Percentiles rank a stretch among this genome's conserved stretches.
Evolutionary conservation across 2,329 filamentous ascomycete species (phyloP).

Genomic region (Curvularia hawaiiensis): DNA sequence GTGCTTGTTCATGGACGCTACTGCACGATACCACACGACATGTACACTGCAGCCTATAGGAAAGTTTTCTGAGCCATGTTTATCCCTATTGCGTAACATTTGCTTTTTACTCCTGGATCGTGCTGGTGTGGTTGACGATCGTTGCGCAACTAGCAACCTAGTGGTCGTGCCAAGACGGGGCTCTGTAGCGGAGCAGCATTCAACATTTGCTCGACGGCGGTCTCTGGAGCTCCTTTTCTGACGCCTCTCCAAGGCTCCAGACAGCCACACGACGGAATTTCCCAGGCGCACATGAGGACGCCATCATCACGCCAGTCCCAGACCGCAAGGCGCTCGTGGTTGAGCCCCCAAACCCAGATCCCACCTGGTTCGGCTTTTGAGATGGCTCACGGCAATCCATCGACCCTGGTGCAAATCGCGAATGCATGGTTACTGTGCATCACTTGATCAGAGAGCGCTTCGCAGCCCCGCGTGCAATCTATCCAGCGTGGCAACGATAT

Average conservation of each 20-base stretch:
- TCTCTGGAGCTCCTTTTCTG: not conserved
- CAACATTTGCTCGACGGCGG: not conserved
- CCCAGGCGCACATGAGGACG: not conserved
- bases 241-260: not conserved
- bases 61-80: not conserved
- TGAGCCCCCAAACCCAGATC: slow-evolving; percentile 9
- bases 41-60: slow-evolving; percentile 9
- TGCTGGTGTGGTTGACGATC: not conserved
- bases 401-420: slow-evolving; percentile 12
- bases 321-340: slow-evolving; percentile 3
- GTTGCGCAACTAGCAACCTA: not conserved
- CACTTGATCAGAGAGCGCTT: slow-evolving; percentile 22
- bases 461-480: slow-evolving; percentile 20
- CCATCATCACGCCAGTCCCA: not conserved
- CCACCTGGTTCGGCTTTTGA: slow-evolving; percentile 20
- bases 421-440: slow-evolving; percentile 8
- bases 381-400: slow-evolving; percentile 19
- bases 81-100: not conserved
- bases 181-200: not conserved
- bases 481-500: slow-evolving; percentile 27
- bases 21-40: slow-evolving; percentile 14
- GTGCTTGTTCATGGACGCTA: slow-evolving; percentile 3
- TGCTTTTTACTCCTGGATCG: not conserved
- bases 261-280: not conserved
- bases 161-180: not conserved